These are phyloP conservation scores for Nannizzia gypsea DNA, from an alignment of 2,329 filamentous ascomycete genomes.

Conservation along the genomic window DNA sequence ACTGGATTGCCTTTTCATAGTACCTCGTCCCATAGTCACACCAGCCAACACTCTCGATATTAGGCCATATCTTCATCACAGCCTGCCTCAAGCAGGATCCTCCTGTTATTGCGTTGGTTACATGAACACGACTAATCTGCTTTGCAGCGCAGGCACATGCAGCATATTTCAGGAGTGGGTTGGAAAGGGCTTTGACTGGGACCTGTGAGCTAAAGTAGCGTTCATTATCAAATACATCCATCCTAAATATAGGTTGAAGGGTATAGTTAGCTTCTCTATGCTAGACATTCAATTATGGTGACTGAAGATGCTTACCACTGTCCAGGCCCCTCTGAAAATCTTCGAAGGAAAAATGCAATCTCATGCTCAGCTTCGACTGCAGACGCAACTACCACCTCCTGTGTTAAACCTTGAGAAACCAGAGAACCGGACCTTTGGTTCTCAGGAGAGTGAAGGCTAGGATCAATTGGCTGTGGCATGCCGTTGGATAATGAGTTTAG, in stretches of 20 bases:
- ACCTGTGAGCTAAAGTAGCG: conserved; percentile 51
- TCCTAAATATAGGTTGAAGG: conserved; percentile 20
- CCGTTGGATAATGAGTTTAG: conserved; percentile 33
- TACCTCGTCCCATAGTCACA: conserved; percentile 51
- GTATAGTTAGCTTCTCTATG: not conserved
- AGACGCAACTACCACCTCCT: not conserved
- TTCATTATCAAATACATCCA: conserved; percentile 39
- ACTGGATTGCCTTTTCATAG: conserved; percentile 51
- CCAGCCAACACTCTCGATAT: conserved; percentile 43
- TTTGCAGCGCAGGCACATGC: conserved; percentile 53
- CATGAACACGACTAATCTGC: conserved; percentile 45
- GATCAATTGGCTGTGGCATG: not conserved
- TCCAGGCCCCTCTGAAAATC: conserved; percentile 49
- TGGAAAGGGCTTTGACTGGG: conserved; percentile 44
- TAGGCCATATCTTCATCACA: conserved; percentile 43
- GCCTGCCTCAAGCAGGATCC: conserved; percentile 37
- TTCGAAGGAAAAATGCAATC: conserved; percentile 47
- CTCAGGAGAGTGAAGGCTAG: not conserved
- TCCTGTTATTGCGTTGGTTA: conserved; percentile 40
- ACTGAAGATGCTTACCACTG: conserved; percentile 37
- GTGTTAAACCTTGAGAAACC: not conserved
- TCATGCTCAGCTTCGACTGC: conserved; percentile 41
- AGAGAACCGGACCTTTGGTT: not conserved
- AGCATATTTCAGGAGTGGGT: conserved; percentile 39
- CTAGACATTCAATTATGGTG: not conserved